A percentile compares a stretch with the other conserved stretches of the same genome.
phyloP scores from a whole-genome alignment of 2,329 filamentous ascomycete species.

The Westerdykella aurantiaca region DNA sequence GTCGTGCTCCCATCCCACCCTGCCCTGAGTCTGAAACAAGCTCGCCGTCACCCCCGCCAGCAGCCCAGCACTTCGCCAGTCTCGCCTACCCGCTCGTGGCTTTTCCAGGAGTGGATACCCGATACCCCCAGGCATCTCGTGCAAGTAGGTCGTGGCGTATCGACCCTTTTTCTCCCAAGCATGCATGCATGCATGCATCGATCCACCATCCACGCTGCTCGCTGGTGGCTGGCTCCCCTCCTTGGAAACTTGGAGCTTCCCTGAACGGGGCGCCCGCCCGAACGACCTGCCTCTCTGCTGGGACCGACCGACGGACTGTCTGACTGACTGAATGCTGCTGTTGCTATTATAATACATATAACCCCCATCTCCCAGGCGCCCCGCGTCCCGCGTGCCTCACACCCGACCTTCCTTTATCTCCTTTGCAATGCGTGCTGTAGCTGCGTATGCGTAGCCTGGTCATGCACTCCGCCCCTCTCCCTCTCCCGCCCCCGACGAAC shows the following conservation, averaged over 20 bases:
- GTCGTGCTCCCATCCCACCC: too few species aligned
- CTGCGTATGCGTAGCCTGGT: conserved; percentile 9
- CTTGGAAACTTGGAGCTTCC: background rate
- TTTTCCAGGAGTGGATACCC: too few species aligned
- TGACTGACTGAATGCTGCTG: too few species aligned
- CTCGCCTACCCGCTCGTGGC: conserved; percentile 7
- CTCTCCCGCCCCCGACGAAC: conserved; percentile 7
- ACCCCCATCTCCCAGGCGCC: background rate
- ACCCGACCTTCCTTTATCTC: conserved; percentile 4
- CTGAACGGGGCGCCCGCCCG: conserved; percentile 6
- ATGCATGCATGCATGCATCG: conserved; percentile 10
- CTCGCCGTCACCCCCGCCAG: conserved; percentile 5
- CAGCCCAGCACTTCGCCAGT: conserved; percentile 5
- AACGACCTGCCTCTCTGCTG: conserved; percentile 1
- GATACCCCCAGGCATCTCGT: conserved; percentile 4
- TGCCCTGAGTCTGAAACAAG: conserved; percentile 15
- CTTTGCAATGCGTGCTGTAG: conserved; percentile 14
- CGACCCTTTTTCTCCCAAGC: conserved; percentile 10
- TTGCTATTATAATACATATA: conserved; percentile 10
- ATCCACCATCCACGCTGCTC: conserved; percentile 6
- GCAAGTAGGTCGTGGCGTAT: conserved; percentile 10
- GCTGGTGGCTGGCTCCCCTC: background rate
- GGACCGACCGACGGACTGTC: too few species aligned
- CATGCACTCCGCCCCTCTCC: conserved; percentile 2
- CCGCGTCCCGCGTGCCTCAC: conserved; percentile 4